phyloP scores from a whole-genome alignment of 2,329 filamentous ascomycete genomes.

The Cercospora brassicicola region DNA sequence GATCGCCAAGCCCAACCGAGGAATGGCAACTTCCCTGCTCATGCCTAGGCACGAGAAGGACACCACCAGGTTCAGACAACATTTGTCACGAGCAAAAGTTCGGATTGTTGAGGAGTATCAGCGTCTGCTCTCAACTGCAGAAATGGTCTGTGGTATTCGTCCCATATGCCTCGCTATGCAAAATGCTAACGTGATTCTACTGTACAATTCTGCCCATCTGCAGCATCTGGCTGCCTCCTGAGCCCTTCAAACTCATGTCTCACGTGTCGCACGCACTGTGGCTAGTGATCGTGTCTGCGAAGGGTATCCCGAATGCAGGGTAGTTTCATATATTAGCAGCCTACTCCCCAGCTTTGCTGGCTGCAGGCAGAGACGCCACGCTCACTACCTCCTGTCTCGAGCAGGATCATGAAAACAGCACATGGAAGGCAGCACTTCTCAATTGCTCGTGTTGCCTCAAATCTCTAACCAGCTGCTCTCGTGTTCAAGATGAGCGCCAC shows the following conservation, averaged over 20 bases:
- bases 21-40: not conserved
- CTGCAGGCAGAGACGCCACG: constrained; percentile 11
- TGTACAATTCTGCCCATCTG: not conserved
- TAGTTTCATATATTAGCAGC: constrained; percentile 4
- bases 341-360: constrained; percentile 5
- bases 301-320: constrained; percentile 4
- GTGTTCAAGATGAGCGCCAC: constrained; percentile 92
- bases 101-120: not conserved
- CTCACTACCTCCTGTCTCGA: not conserved
- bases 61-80: not conserved
- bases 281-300: constrained; percentile 6
- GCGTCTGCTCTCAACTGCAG: not conserved
- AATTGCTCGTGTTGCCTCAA: not conserved
- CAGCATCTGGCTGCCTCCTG: constrained; percentile 7
- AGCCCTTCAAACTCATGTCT: not conserved
- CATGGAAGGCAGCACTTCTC: not conserved
- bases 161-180: constrained; percentile 12
- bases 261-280: constrained; percentile 9
- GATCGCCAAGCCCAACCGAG: constrained; percentile 4
- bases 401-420: not conserved
- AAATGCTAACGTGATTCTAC: not conserved
- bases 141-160: not conserved
- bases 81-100: not conserved
- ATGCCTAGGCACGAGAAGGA: not conserved
- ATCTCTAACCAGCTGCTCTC: constrained; percentile 32